Evolutionary conservation across 495 filamentous ascomycete species (phyloP), one percentile per base, ranked within the genome.

Genomic region (Tuber borchii): DNA sequence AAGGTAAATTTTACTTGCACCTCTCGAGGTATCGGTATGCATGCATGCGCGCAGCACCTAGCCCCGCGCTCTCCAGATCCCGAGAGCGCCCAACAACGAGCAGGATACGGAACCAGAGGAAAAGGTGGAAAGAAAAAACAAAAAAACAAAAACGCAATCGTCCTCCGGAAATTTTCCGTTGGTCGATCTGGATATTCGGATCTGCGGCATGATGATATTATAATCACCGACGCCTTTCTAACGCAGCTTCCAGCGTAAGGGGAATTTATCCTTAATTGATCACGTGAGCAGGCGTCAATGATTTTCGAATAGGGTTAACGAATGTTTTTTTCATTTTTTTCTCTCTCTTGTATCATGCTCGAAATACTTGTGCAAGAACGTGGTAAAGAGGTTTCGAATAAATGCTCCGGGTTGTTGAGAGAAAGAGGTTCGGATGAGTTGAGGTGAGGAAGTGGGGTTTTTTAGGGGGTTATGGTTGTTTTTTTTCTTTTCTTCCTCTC

Each of bases 211-310:
- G 7, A 7, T 56, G 22, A 4, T 22, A 17, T 22, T n/a, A 56
- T 8, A 48, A 20, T n/a, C 48, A 56, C 9, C 22, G 2, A 20
- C 10, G 22, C 20, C 42, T 45, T 45, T 65, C 10, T 7, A 26
- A 17, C 3, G 0, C 56, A 65, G 12, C 51, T 65, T 65, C 26
- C 56, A 12, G 26, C 17, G 4, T 1, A 17, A 17, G 12, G 26
- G 26, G 26, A 65, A 34, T 34, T 65, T 31, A 26, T 65, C n/a
- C 16, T 65, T 34, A 17, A 65, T 31, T 39, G n/a, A 22, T 75
- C 78, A 79, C 78, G 78, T 79, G 78, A 79, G 22, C 5, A 79
- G 78, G 76, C 78, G 78, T 79, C n/a, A 44, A 19, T 69, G 72
- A 45, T 65, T 65, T 34, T 0, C 48, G 4, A 16, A 61, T 26